Percentiles rank a stretch among this genome's conserved stretches.
phyloP scores from a whole-genome alignment of 495 filamentous ascomycete species.

The Daldinia loculata region DNA sequence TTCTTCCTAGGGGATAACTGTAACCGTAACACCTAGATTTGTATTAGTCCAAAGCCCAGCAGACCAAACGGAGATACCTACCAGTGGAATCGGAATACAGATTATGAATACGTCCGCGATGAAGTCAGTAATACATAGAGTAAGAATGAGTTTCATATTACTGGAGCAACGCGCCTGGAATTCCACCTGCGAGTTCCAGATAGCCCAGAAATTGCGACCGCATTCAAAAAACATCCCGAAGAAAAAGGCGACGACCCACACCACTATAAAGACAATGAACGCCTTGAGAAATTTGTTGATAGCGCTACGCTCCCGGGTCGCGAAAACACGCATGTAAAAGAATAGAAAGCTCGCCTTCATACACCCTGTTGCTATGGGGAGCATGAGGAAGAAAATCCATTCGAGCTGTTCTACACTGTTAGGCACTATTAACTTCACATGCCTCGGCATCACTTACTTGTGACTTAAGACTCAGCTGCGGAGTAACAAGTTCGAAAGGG shows the following conservation, averaged over 20 bases:
- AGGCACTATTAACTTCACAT: not conserved
- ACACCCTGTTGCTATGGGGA: conserved; percentile 36
- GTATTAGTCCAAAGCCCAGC: not conserved
- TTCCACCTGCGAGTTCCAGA: conserved; percentile 27
- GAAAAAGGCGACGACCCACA: conserved; percentile 33
- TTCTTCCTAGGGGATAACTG: conserved; percentile 26
- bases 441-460: conserved; percentile 1
- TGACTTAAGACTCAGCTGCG: conserved; percentile 23
- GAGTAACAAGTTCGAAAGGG: conserved; percentile 10
- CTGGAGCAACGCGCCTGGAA: conserved; percentile 15
- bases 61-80: conserved; percentile 9
- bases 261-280: conserved; percentile 2
- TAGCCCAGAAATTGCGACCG: conserved; percentile 20
- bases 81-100: conserved; percentile 37
- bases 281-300: conserved; percentile 23
- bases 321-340: conserved; percentile 43
- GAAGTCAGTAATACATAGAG: conserved; percentile 41
- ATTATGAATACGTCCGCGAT: conserved; percentile 39
- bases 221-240: conserved; percentile 38
- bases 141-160: conserved; percentile 16
- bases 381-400: conserved; percentile 32
- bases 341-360: conserved; percentile 40
- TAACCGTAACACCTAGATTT: conserved; percentile 29
- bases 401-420: conserved; percentile 26
- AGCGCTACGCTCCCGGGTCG: conserved; percentile 11